Conservation (phyloP, 192 early-diverging fungal species). For the Dissophora ornata region DNA sequence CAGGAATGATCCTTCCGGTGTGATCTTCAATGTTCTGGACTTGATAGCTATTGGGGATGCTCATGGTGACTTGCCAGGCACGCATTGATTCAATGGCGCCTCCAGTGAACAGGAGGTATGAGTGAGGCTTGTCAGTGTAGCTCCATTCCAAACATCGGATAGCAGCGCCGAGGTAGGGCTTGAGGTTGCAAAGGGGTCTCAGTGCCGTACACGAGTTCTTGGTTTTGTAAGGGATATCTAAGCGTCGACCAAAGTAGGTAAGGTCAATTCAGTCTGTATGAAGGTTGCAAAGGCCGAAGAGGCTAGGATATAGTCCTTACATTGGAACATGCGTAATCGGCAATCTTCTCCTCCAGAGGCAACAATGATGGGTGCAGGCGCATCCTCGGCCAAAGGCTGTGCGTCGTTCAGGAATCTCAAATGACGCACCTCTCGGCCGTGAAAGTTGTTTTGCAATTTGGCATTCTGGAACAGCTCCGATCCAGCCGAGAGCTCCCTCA, state of each 20-base stretch:
- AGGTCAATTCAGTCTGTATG: neutral
- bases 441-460: constrained; percentile 68
- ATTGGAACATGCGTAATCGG: constrained; percentile 64
- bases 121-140: constrained; percentile 23
- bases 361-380: constrained; percentile 54
- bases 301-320: too few species aligned
- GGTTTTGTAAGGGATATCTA: constrained; percentile 61
- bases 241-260: neutral
- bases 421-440: constrained; percentile 73
- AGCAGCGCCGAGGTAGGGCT: constrained; percentile 39
- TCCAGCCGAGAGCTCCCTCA: constrained; percentile 51
- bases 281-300: too few species aligned
- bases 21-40: constrained; percentile 26
- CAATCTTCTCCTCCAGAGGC: constrained; percentile 71
- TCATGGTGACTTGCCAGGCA: constrained; percentile 45
- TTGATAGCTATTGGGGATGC: constrained; percentile 51
- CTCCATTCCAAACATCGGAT: constrained; percentile 53
- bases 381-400: constrained; percentile 18
- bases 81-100: constrained; percentile 52
- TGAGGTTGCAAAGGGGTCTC: constrained; percentile 42
- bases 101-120: constrained; percentile 44
- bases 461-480: constrained; percentile 64
- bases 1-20: constrained; percentile 9
- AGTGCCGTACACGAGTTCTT: constrained; percentile 40
- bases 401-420: constrained; percentile 57